Evolutionary conservation across 331 rosid species (phyloP).

Genomic region (Saraca asoca): DNA sequence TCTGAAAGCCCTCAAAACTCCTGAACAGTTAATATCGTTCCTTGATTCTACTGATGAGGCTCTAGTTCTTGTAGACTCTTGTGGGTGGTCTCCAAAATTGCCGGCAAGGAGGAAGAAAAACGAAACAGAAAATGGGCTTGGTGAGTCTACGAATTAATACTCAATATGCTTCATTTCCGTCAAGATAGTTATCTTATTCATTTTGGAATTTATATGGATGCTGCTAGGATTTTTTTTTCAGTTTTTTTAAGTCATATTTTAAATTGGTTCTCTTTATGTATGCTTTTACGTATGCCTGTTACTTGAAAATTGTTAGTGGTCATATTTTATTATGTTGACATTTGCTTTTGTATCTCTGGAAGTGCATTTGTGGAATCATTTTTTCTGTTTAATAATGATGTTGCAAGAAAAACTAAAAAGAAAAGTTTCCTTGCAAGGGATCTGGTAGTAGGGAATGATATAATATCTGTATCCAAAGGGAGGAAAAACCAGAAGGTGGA

Average conservation of each 20-base stretch:
- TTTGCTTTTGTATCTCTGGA: background rate
- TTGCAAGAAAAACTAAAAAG: background rate
- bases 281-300: background rate
- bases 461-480: slow-evolving; percentile 38
- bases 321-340: background rate
- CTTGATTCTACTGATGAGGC: slow-evolving; percentile 75
- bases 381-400: background rate
- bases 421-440: slow-evolving; percentile 45
- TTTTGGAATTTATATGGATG: background rate
- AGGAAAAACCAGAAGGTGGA: slow-evolving; percentile 81
- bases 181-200: background rate
- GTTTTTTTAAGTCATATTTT: too few relatives aligned
- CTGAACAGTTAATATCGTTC: slow-evolving; percentile 50
- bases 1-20: slow-evolving; percentile 46
- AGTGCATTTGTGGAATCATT: slow-evolving; percentile 10
- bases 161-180: slow-evolving; percentile 4
- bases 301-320: slow-evolving; percentile 21
- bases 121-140: slow-evolving; percentile 45
- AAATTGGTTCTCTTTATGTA: too few relatives aligned
- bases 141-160: slow-evolving; percentile 36
- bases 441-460: slow-evolving; percentile 41
- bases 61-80: slow-evolving; percentile 76
- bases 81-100: slow-evolving; percentile 77
- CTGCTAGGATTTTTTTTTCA: too few relatives aligned
- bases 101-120: slow-evolving; percentile 48